phyloP scores from a whole-genome alignment of 108 stramenopile genomes.

The Nitzschia putrida region DNA sequence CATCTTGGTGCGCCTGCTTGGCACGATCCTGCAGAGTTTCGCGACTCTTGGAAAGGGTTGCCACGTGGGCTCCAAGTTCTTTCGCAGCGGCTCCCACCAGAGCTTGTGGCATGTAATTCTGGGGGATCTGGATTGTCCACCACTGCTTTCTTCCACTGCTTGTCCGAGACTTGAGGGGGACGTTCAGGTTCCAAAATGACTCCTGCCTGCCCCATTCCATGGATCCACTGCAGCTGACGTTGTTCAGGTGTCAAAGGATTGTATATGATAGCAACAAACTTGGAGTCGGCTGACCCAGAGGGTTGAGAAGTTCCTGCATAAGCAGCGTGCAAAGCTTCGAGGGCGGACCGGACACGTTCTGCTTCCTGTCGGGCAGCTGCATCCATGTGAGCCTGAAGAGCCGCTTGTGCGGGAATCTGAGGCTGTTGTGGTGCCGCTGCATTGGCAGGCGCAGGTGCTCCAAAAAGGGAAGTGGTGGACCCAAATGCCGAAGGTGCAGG shows the following conservation, averaged over 20 bases:
- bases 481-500: conserved; percentile 61
- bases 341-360: conserved; percentile 53
- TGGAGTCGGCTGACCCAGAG: conserved; percentile 22
- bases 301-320: conserved; percentile 41
- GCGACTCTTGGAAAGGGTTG: conserved; percentile 28
- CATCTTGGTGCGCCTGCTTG: conserved; percentile 26
- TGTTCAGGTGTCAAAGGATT: conserved; percentile 68
- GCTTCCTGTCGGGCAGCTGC: conserved; percentile 71
- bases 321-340: conserved; percentile 50
- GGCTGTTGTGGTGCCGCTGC: conserved; percentile 18
- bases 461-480: conserved; percentile 45
- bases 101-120: conserved; percentile 57
- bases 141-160: conserved; percentile 73
- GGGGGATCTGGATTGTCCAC: conserved; percentile 82
- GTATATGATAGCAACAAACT: conserved; percentile 73
- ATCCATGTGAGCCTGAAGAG: conserved; percentile 69
- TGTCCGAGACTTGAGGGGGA: conserved; percentile 62
- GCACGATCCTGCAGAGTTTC: conserved; percentile 35
- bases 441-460: conserved; percentile 27
- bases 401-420: conserved; percentile 68
- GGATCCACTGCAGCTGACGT: conserved; percentile 46
- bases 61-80: conserved; percentile 33
- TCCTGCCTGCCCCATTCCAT: conserved; percentile 34
- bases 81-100: conserved; percentile 66
- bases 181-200: conserved; percentile 44